Conservation (phyloP, 1,284 basidiomycete genomes). For the Cutaneotrichosporon arboriforme region DNA sequence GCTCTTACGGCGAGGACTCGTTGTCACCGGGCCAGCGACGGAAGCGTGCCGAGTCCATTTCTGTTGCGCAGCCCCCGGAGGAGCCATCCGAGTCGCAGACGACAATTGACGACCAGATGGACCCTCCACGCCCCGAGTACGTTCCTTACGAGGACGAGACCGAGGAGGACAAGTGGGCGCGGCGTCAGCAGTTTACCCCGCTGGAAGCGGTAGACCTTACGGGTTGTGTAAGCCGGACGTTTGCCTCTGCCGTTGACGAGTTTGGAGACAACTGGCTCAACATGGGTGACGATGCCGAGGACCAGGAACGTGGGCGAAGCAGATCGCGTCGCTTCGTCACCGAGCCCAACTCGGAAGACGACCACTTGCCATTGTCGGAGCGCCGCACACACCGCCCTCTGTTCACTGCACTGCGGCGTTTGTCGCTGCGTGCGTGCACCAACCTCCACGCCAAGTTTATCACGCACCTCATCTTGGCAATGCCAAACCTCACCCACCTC, state of each 20-base stretch:
- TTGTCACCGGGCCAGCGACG: slow-evolving; percentile 7
- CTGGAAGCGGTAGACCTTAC: slow-evolving; percentile 88
- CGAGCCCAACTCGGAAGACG: slow-evolving; percentile 18
- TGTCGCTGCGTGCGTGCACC: slow-evolving; percentile 78
- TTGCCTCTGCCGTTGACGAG: slow-evolving; percentile 72
- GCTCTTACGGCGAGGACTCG: slow-evolving; percentile 20
- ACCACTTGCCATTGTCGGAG: slow-evolving; percentile 45
- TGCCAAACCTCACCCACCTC: slow-evolving; percentile 46
- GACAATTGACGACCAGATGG: slow-evolving; percentile 20
- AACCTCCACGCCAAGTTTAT: slow-evolving; percentile 68
- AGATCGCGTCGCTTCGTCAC: slow-evolving; percentile 11
- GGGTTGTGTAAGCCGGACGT: slow-evolving; percentile 85
- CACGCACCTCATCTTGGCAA: slow-evolving; percentile 60
- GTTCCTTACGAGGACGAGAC: slow-evolving; percentile 46
- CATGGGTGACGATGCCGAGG: slow-evolving; percentile 50
- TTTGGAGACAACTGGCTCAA: slow-evolving; percentile 70
- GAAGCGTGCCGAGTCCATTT: slow-evolving; percentile 27
- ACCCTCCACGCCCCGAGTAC: slow-evolving; percentile 35
- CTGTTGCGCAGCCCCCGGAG: slow-evolving; percentile 39
- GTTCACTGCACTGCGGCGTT: slow-evolving; percentile 73
- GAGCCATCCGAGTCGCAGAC: slow-evolving; percentile 6
- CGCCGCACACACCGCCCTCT: slow-evolving; percentile 6
- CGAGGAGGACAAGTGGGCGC: slow-evolving; percentile 64
- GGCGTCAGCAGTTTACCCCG: slow-evolving; percentile 50
- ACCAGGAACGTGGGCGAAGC: slow-evolving; percentile 49